Percentiles rank a stretch among this genome's conserved stretches.
Evolutionary conservation across 768 basidiomycete genomes (phyloP).

Genomic region (Tulasnella sp.): DNA sequence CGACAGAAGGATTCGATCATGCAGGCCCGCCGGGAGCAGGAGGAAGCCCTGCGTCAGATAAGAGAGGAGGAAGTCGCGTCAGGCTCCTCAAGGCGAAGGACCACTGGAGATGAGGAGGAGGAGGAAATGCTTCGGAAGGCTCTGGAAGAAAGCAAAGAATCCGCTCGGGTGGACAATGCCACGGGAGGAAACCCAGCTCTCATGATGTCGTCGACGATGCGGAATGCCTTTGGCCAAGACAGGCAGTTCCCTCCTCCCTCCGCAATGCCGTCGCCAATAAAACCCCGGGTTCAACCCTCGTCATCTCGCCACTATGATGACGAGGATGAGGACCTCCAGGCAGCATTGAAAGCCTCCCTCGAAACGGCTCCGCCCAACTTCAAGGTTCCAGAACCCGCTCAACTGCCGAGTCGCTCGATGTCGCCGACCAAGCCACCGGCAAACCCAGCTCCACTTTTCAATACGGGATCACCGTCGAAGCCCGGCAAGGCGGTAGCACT

Average conservation of each 20-base stretch:
- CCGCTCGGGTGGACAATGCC: neutral
- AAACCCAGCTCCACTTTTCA: neutral
- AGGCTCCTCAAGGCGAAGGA: constrained; percentile 14
- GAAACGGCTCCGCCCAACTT: constrained; percentile 57
- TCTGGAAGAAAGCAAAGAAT: constrained; percentile 30
- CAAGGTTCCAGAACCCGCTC: constrained; percentile 35
- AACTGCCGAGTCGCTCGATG: neutral
- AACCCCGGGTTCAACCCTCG: constrained; percentile 26
- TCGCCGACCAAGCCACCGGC: neutral
- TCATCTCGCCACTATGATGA: constrained; percentile 65
- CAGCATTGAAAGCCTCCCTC: constrained; percentile 78
- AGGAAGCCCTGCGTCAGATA: constrained; percentile 18
- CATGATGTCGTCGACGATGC: constrained; percentile 10
- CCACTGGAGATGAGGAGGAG: constrained; percentile 27
- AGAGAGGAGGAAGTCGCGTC: constrained; percentile 13
- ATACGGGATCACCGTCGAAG: neutral
- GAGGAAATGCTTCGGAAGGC: constrained; percentile 29
- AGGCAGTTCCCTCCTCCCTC: constrained; percentile 6
- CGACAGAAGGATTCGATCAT: constrained; percentile 13
- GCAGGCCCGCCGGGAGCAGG: constrained; percentile 23
- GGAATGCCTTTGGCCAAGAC: constrained; percentile 10
- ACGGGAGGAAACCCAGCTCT: neutral
- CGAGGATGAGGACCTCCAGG: constrained; percentile 82
- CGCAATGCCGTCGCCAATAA: constrained; percentile 9
- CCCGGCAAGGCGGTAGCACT: neutral